Conservation (phyloP, 345 rosid species). For the Brassica nigra region DNA sequence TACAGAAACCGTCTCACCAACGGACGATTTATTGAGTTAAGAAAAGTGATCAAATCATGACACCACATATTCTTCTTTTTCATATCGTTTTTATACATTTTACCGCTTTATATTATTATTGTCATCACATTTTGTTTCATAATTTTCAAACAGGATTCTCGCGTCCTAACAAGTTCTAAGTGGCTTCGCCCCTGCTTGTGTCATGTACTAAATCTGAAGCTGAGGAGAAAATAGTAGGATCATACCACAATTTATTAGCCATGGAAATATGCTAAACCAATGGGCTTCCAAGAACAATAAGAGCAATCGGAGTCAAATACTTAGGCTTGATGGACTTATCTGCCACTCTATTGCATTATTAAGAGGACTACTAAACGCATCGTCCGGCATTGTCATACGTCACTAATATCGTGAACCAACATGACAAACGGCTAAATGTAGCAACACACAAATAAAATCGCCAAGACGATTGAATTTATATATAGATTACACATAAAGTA, state of each 20-base stretch:
- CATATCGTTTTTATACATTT: too few relatives aligned
- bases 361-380: neutral
- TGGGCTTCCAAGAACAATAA: neutral
- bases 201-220: neutral
- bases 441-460: neutral
- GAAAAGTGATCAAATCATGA: too few relatives aligned
- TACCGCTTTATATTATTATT: too few relatives aligned
- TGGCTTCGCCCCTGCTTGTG: neutral
- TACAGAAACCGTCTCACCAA: too few relatives aligned
- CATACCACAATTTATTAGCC: neutral
- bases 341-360: neutral
- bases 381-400: neutral
- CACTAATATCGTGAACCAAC: neutral
- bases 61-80: too few relatives aligned
- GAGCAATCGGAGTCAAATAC: neutral
- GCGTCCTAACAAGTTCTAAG: too few relatives aligned
- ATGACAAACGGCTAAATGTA: neutral
- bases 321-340: neutral
- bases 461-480: neutral
- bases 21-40: too few relatives aligned
- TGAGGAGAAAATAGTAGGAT: neutral
- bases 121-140: too few relatives aligned
- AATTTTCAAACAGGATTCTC: too few relatives aligned
- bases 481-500: neutral
- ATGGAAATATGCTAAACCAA: neutral